These are phyloP conservation scores for Papilionanthe hybrid DNA, from an alignment of 116 monocot species.

Conservation along the genomic window DNA sequence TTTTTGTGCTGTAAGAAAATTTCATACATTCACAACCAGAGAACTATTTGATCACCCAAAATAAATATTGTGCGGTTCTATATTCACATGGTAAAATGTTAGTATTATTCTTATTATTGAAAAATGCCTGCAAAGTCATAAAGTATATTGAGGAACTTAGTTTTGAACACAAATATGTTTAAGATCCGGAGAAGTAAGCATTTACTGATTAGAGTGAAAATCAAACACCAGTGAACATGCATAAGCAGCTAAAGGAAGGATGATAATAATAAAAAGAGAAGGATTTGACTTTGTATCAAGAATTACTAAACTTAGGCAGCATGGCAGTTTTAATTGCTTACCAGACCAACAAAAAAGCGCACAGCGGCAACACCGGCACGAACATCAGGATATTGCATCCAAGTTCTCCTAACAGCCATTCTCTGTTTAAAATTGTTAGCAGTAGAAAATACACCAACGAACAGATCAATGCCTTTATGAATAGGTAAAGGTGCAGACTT, in stretches of 20 bases:
- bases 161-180: not conserved
- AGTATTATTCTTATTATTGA: not conserved
- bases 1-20: slow-evolving; percentile 72
- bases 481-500: slow-evolving; percentile 51
- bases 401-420: slow-evolving; percentile 94
- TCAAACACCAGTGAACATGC: not conserved
- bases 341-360: slow-evolving; percentile 97
- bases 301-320: not conserved
- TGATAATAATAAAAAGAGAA: not conserved
- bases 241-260: not conserved
- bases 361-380: slow-evolving; percentile 61
- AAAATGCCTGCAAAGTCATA: not conserved
- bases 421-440: slow-evolving; percentile 98
- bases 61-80: not conserved
- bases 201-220: not conserved
- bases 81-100: not conserved
- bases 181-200: not conserved
- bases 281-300: not conserved
- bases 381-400: slow-evolving; percentile 94
- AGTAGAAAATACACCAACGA: slow-evolving; percentile 88
- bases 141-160: not conserved
- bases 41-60: not conserved
- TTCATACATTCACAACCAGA: not conserved
- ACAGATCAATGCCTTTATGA: slow-evolving; percentile 60
- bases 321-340: slow-evolving; percentile 21